These are phyloP conservation scores for Geranomyces michiganensis DNA, from an alignment of 192 early-diverging fungal species.

Conservation along the genomic window DNA sequence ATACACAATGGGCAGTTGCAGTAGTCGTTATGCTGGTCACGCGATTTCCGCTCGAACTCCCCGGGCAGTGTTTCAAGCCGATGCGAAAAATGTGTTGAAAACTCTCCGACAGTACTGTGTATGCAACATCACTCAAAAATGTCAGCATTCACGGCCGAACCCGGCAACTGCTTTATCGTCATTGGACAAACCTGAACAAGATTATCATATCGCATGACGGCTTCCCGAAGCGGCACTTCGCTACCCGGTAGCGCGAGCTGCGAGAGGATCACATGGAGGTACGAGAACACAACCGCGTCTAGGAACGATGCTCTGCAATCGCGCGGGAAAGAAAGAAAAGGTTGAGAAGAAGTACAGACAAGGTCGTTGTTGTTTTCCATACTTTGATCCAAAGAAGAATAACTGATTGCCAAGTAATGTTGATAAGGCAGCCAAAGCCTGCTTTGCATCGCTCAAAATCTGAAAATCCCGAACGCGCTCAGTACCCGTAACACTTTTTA, in stretches of 20 bases:
- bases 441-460: constrained; percentile 60
- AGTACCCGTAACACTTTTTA: too few species aligned
- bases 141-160: neutral
- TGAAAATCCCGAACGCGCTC: constrained; percentile 19
- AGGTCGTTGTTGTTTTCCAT: neutral
- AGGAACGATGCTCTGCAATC: constrained; percentile 23
- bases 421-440: constrained; percentile 55
- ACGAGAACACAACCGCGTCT: constrained; percentile 64
- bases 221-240: constrained; percentile 46
- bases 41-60: too few species aligned
- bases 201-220: constrained; percentile 55
- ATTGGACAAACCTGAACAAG: constrained; percentile 45
- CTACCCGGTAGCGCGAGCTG: constrained; percentile 38
- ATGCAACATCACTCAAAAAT: neutral
- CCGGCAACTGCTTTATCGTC: neutral
- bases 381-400: constrained; percentile 60
- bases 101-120: constrained; percentile 18
- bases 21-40: too few species aligned
- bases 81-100: constrained; percentile 32
- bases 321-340: neutral
- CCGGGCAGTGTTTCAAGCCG: too few species aligned
- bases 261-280: constrained; percentile 58
- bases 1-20: too few species aligned
- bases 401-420: constrained; percentile 47
- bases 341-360: neutral